Base-by-base conservation (phyloP, 2,329 filamentous ascomycete genomes). In the Annulohypoxylon truncatum region DNA sequence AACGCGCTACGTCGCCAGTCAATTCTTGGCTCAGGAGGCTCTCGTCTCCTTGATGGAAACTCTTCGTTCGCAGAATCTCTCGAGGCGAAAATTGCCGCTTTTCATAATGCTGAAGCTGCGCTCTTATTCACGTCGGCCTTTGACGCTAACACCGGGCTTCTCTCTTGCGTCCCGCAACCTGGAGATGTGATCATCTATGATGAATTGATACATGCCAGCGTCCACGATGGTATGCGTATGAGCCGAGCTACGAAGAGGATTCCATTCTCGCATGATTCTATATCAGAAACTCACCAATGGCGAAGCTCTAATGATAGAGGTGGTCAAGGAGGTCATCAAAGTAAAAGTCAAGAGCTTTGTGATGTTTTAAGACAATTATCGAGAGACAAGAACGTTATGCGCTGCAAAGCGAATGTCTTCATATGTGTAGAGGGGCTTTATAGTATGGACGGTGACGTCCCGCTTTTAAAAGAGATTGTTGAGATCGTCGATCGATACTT, bases 381-480 rank as follows among this genome's bases (percentile, higher is more conserved):
- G 20, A 22, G 33, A 5, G 51, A 63, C 20, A 46, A 56, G 18
- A 51, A 51, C 10, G 50, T 72, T 24, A 52, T 44, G 4, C 57
- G 50, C 2, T 68, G 72, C 4, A 56, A 73, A 1, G 74, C 74
- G 0, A 89, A 87, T 67, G 82, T 93, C 2, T 91, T 93, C 69
- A 76, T 93, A n/a, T 87, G 87, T 0, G 82, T 92, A 0, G 91
- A 93, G 70, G 87, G 85, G 0, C 81, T 93, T 0, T 95, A 96
- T 76, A 94, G 91, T 75, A 96, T 96, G 92, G 92, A 95, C 56
- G 92, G 92, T 0, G 91, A 94, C 70, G 79, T 92, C 15, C 87
- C 87, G 0, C 90, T 90, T 0, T 79, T 96, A 9, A 72, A 74
- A 9, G 83, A 88, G 4, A 85, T 94, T 15, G 82, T 91, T 1